Conservation (phyloP, 139 green algal species). For the Bryopsis sp. region DNA sequence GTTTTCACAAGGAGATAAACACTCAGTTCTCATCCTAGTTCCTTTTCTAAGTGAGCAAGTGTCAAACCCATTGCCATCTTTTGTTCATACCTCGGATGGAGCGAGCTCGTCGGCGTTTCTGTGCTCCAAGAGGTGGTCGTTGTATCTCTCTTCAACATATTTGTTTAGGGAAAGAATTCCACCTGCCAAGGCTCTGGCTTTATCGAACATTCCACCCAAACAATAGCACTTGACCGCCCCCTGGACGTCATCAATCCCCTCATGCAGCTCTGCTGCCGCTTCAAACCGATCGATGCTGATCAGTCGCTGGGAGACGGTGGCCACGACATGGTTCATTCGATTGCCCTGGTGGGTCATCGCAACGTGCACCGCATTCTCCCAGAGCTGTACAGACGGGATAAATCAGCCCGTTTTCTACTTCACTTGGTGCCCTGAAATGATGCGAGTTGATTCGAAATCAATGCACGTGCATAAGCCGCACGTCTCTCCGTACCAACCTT, state of each 20-base stretch:
- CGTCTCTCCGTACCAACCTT: slow-evolving; percentile 24
- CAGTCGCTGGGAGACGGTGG: slow-evolving; percentile 41
- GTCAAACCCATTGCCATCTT: too few species aligned
- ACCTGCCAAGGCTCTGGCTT: slow-evolving; percentile 38
- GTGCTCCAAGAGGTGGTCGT: slow-evolving; percentile 34
- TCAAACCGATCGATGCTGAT: slow-evolving; percentile 40
- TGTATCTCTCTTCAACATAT: slow-evolving; percentile 58
- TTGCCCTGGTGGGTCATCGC: slow-evolving; percentile 53
- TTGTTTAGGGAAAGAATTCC: slow-evolving; percentile 40
- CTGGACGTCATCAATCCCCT: slow-evolving; percentile 42
- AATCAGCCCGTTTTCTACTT: neutral
- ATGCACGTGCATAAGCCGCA: too few species aligned
- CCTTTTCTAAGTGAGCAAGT: too few species aligned
- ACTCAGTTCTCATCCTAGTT: too few species aligned
- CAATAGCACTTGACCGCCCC: slow-evolving; percentile 42
- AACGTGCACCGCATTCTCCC: slow-evolving; percentile 46
- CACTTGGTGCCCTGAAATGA: too few species aligned
- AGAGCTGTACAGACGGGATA: slow-evolving; percentile 23
- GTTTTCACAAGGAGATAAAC: too few species aligned
- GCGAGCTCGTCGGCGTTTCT: slow-evolving; percentile 42
- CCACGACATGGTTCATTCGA: slow-evolving; percentile 48
- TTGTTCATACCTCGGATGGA: slow-evolving; percentile 21
- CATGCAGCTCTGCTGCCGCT: slow-evolving; percentile 52
- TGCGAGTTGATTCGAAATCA: too few species aligned
- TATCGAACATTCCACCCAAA: slow-evolving; percentile 44